Evolutionary conservation across 331 rosid species (phyloP).

Genomic region (Rhamnella rubrinervis): DNA sequence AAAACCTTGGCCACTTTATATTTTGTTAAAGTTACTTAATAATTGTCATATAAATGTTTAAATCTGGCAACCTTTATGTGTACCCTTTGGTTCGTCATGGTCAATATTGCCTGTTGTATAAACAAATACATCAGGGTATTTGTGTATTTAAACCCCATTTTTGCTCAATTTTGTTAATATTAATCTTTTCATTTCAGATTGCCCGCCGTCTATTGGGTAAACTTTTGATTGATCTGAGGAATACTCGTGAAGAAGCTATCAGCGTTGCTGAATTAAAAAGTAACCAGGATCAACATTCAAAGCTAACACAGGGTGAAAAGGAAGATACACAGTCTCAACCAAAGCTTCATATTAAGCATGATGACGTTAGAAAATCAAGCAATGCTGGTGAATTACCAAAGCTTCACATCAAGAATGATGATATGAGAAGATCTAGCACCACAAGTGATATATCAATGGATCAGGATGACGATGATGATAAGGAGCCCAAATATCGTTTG

Average conservation of each 20-base stretch:
- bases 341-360: constrained; percentile 48
- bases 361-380: constrained; percentile 52
- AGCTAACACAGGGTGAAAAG: constrained; percentile 39
- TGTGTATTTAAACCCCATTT: background rate
- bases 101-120: background rate
- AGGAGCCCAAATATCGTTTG: constrained; percentile 94
- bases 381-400: constrained; percentile 37
- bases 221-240: constrained; percentile 87
- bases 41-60: background rate
- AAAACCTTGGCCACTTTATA: background rate
- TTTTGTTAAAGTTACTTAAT: background rate
- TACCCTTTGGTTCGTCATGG: background rate
- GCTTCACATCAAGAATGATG: constrained; percentile 57
- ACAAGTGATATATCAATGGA: constrained; percentile 64
- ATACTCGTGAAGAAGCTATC: constrained; percentile 94
- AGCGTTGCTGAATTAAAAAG: constrained; percentile 79
- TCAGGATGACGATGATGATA: constrained; percentile 93
- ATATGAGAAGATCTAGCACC: constrained; percentile 43
- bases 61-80: background rate
- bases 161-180: background rate
- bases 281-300: constrained; percentile 47
- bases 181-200: constrained; percentile 46
- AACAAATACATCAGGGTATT: background rate
- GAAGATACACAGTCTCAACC: constrained; percentile 55
- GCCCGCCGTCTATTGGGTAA: constrained; percentile 98